Evolutionary conservation across 805 yeast genomes (phyloP), one percentile per base, ranked within the genome.

Genomic region (Zygoascus flipseniorum): DNA sequence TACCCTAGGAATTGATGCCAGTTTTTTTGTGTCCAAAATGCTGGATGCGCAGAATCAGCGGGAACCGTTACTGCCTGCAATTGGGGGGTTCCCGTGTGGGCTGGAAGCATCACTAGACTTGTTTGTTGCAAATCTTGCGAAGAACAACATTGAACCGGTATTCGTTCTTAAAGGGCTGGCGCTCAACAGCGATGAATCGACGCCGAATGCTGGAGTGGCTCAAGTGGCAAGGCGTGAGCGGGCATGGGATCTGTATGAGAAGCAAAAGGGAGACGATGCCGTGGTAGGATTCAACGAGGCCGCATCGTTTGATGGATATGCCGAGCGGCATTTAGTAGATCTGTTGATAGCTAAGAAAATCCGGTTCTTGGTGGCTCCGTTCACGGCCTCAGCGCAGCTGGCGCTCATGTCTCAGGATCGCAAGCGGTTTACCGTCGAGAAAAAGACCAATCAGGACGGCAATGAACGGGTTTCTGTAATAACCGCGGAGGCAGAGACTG

Each of bases 1-100:
- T 28, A 78, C 83, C 14, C 71, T 89, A 50, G 96, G 96, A 53
- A 85, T 89, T 46, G 96, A 89, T 65, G 93, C 83, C 13, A 86
- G 81, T 58, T 89, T 88, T 64, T 89, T 88, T 62, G 68, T 88
- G 41, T 73, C 85, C 26, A 70, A 87, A 51, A 73, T 85, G 44
- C 68, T 85, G 55, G 62, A 53, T 13, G 50, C 57, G 1, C 73
- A 83, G 5, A 73, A 73, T 59, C 82, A 81, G 58, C 81, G 80
- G 53, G 95, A 87, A 60, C 84, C 83, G 48, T 79, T 78, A 56
- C 67, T 82, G 43, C 85, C 83, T 49, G 95, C 93, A 9, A 76
- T 85, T 58, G 96, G 95, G 23, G 96, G 95, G 0, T 77, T 83
- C 53, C 95, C 96, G 1, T 66, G 77, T 48, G 77, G 87, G 2